Evolutionary conservation across 768 basidiomycete species (phyloP).

Genomic region (Lentinula detonsa): DNA sequence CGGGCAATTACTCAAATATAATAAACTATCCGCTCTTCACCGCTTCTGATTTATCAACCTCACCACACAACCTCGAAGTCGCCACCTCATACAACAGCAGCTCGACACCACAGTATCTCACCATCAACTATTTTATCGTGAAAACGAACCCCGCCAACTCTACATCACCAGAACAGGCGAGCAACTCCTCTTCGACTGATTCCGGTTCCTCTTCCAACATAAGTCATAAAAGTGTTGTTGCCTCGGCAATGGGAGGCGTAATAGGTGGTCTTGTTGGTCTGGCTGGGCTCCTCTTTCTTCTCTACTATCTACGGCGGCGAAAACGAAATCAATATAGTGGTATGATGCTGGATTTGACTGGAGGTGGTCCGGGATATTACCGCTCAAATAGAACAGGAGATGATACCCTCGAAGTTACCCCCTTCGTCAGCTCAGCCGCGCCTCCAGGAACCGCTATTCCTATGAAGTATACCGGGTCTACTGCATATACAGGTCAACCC

Average conservation of each 20-base stretch:
- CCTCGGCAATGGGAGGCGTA: background rate
- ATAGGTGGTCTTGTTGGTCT: background rate
- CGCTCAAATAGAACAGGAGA: background rate
- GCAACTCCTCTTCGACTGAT: background rate
- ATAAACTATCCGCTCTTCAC: background rate
- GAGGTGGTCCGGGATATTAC: background rate
- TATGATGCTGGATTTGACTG: background rate
- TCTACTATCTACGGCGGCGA: background rate
- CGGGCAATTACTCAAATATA: background rate
- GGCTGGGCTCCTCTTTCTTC: background rate
- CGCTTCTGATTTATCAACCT: background rate
- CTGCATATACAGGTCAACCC: background rate
- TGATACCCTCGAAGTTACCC: background rate
- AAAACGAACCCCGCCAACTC: constrained; percentile 1
- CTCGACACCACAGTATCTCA: background rate
- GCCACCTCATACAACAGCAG: background rate
- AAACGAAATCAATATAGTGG: background rate
- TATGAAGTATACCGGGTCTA: background rate
- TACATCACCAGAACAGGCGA: background rate
- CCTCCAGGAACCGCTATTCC: background rate
- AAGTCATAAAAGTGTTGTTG: background rate
- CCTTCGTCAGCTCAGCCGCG: background rate
- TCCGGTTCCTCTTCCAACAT: background rate
- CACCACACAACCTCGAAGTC: background rate
- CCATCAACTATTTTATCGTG: background rate